These are phyloP conservation scores for Nepenthes alata DNA, from an alignment of 179 eudicot species.

Conservation along the genomic window DNA sequence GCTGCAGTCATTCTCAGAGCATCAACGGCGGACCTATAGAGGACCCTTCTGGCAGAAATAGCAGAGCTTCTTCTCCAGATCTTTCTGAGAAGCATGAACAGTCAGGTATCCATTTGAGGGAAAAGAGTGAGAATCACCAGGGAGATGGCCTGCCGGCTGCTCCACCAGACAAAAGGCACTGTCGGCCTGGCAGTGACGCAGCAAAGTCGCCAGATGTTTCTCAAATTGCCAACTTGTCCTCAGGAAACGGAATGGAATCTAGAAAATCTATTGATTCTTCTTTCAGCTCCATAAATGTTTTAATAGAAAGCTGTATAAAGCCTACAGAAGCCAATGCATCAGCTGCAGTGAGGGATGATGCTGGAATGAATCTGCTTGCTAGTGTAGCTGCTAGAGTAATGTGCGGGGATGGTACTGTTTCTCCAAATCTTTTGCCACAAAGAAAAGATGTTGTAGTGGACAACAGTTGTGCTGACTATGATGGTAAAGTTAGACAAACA, in stretches of 20 bases:
- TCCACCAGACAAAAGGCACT: constrained; percentile 2
- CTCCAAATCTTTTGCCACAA: constrained; percentile 23
- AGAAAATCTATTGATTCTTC: constrained; percentile 20
- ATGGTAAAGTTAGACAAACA: constrained; percentile 1
- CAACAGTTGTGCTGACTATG: constrained; percentile 3
- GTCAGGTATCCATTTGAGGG: constrained; percentile 13
- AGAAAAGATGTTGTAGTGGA: constrained; percentile 10
- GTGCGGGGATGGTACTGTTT: constrained; percentile 12
- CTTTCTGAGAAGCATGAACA: constrained; percentile 19
- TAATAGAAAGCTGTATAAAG: constrained; percentile 31
- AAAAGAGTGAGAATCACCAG: constrained; percentile 10
- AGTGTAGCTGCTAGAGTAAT: constrained; percentile 42
- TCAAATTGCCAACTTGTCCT: constrained; percentile 7
- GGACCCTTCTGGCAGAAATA: constrained; percentile 24
- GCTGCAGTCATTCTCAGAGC: constrained; percentile 50
- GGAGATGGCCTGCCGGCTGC: constrained; percentile 10
- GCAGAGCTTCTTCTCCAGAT: constrained; percentile 28
- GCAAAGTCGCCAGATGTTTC: constrained; percentile 9
- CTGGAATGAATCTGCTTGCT: constrained; percentile 41
- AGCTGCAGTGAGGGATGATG: constrained; percentile 23
- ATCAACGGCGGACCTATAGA: constrained; percentile 22
- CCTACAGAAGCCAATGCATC: constrained; percentile 21
- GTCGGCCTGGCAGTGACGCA: constrained; percentile 3
- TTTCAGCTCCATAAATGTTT: constrained; percentile 27
- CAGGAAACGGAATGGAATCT: constrained; percentile 15